phyloP scores from a whole-genome alignment of 164 flowering plant genomes.

The Vitis riparia region DNA sequence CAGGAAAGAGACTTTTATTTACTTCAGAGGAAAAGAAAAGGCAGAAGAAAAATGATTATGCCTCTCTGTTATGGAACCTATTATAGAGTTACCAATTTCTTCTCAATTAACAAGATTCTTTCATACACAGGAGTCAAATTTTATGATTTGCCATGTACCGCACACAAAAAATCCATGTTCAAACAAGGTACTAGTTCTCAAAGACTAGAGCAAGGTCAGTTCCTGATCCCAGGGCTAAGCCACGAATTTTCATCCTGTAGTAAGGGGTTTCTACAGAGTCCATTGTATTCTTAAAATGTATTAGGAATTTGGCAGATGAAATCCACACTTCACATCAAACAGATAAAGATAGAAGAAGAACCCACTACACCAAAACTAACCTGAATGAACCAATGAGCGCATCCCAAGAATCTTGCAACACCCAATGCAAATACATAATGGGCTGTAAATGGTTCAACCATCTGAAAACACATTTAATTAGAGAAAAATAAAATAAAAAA shows the following conservation, averaged over 20 bases:
- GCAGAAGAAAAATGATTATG: no score
- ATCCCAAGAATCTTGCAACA: constrained; percentile 72
- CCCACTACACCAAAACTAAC: constrained; percentile 16
- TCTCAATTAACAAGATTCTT: no score
- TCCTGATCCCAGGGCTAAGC: background rate
- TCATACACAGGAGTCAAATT: no score
- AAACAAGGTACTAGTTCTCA: background rate
- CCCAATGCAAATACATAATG: constrained; percentile 96
- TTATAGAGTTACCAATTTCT: no score
- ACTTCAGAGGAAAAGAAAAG: no score
- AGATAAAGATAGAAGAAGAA: no score
- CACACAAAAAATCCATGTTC: no score
- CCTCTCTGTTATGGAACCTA: no score
- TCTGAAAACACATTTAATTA: constrained; percentile 38
- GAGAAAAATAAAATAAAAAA: no score
- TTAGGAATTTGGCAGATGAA: background rate
- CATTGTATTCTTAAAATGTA: background rate
- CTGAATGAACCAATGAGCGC: constrained; percentile 71
- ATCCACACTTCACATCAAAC: no score
- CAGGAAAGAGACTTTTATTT: no score
- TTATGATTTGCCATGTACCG: no score
- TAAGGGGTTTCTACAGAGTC: background rate
- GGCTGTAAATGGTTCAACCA: constrained; percentile 88
- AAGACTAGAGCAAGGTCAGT: background rate
- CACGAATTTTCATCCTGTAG: background rate